Percentiles rank a stretch among this genome's conserved stretches.
phyloP scores from a whole-genome alignment of 805 yeast genomes.

The Schizosaccharomyces osmophilus region DNA sequence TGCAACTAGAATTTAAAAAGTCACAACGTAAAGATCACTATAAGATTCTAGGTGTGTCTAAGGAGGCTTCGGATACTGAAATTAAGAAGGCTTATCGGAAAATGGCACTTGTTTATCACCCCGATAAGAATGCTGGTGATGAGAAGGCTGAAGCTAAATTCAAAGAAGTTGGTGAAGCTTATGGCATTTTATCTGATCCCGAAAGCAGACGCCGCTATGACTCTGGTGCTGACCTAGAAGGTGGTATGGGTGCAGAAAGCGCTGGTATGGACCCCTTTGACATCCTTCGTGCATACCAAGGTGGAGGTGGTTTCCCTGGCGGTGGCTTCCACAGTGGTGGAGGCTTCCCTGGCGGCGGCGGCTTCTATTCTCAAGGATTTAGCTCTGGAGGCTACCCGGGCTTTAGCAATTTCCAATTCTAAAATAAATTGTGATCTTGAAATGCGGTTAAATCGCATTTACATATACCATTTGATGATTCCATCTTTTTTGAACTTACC shows the following conservation, averaged over 20 bases:
- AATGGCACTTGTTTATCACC: constrained; percentile 63
- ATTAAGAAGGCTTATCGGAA: constrained; percentile 68
- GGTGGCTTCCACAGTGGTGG: constrained; percentile 7
- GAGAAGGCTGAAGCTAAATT: constrained; percentile 52
- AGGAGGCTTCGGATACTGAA: constrained; percentile 41
- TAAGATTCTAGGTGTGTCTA: constrained; percentile 43
- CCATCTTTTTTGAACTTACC: too few relatives aligned
- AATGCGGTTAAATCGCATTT: too few relatives aligned
- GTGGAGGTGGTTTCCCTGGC: constrained; percentile 8
- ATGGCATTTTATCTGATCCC: constrained; percentile 54
- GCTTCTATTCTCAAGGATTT: constrained; percentile 4
- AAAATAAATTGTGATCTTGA: too few relatives aligned
- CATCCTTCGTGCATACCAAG: constrained; percentile 17
- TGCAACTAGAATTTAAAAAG: constrained; percentile 20
- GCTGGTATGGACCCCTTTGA: constrained; percentile 16
- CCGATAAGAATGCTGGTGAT: constrained; percentile 63
- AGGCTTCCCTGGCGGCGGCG: constrained; percentile 8
- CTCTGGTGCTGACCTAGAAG: constrained; percentile 49
- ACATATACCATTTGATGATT: too few relatives aligned
- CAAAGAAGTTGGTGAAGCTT: constrained; percentile 68
- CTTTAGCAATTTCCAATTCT: background rate
- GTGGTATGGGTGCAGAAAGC: constrained; percentile 32
- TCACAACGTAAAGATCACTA: constrained; percentile 29
- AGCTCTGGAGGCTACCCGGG: constrained; percentile 3
- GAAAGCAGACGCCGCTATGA: constrained; percentile 79